These are phyloP conservation scores for Lasiosphaeris hirsuta DNA, from an alignment of 495 filamentous ascomycete genomes.

Conservation along the genomic window DNA sequence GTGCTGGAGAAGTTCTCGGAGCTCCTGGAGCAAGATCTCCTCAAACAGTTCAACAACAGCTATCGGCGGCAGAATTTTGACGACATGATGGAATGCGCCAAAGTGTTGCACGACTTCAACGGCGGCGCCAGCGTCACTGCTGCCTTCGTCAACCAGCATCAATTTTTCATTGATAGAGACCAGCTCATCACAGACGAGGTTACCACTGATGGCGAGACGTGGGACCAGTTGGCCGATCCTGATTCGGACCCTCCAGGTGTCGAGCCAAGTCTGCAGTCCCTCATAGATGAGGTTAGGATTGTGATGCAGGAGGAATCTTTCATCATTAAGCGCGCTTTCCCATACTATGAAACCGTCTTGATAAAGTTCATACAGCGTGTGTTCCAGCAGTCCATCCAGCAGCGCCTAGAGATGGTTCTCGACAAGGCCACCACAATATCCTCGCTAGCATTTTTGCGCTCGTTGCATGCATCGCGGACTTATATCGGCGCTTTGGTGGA, in stretches of 20 bases:
- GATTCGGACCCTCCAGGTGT: constrained; percentile 87
- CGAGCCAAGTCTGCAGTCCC: constrained; percentile 84
- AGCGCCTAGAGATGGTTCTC: constrained; percentile 91
- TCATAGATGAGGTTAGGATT: constrained; percentile 89
- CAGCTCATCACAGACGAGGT: constrained; percentile 91
- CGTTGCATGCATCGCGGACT: constrained; percentile 80
- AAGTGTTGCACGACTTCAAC: constrained; percentile 92
- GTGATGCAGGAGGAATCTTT: constrained; percentile 96
- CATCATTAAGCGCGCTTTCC: constrained; percentile 93
- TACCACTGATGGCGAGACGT: constrained; percentile 70
- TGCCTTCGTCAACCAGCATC: constrained; percentile 96
- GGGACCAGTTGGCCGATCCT: constrained; percentile 91
- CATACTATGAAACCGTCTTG: constrained; percentile 91
- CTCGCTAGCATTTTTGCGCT: constrained; percentile 85
- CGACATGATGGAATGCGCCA: constrained; percentile 93
- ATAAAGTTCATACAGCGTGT: constrained; percentile 89
- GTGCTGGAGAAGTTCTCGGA: constrained; percentile 97
- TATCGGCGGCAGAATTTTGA: constrained; percentile 92
- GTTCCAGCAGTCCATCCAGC: constrained; percentile 97
- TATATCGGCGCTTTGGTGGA: constrained; percentile 85
- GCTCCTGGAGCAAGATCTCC: constrained; percentile 87
- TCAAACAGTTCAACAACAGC: constrained; percentile 95
- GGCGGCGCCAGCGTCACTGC: constrained; percentile 91
- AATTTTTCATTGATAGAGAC: constrained; percentile 94
- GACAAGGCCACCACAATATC: constrained; percentile 90